Percentiles rank a stretch among this genome's conserved stretches.
These are phyloP conservation scores for Euptelea pleiosperma DNA, from an alignment of 164 flowering plant species.

Conservation along the genomic window DNA sequence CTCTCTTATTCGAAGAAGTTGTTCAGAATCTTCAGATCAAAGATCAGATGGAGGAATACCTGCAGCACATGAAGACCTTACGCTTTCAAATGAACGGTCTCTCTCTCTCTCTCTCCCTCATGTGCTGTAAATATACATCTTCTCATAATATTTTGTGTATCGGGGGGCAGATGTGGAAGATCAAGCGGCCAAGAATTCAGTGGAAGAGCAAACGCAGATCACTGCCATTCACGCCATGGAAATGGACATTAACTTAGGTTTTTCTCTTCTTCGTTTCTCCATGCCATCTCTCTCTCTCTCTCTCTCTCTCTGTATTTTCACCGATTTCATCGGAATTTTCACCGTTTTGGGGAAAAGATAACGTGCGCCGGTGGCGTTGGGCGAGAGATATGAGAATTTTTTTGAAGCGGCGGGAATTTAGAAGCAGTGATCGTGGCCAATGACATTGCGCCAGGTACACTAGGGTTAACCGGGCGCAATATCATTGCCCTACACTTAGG, in stretches of 20 bases:
- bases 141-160: too few species aligned
- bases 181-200: slow-evolving; percentile 63
- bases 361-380: too few species aligned
- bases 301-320: slow-evolving; percentile 8
- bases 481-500: too few species aligned
- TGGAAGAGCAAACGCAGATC: slow-evolving; percentile 67
- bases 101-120: slow-evolving; percentile 15
- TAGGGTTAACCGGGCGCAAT: too few species aligned
- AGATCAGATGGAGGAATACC: slow-evolving; percentile 75
- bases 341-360: too few species aligned
- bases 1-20: neutral
- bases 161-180: slow-evolving; percentile 64
- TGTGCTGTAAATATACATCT: slow-evolving; percentile 6
- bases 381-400: too few species aligned
- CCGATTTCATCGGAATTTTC: too few species aligned
- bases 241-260: slow-evolving; percentile 58
- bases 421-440: too few species aligned
- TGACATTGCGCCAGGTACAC: too few species aligned
- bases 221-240: slow-evolving; percentile 54
- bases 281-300: neutral
- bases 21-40: neutral
- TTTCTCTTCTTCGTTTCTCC: neutral
- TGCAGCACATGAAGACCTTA: slow-evolving; percentile 72
- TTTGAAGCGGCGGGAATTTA: too few species aligned
- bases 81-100: slow-evolving; percentile 87